Evolutionary conservation across 78 protist species (phyloP).

Genomic region (Salpingoeca rosetta): DNA sequence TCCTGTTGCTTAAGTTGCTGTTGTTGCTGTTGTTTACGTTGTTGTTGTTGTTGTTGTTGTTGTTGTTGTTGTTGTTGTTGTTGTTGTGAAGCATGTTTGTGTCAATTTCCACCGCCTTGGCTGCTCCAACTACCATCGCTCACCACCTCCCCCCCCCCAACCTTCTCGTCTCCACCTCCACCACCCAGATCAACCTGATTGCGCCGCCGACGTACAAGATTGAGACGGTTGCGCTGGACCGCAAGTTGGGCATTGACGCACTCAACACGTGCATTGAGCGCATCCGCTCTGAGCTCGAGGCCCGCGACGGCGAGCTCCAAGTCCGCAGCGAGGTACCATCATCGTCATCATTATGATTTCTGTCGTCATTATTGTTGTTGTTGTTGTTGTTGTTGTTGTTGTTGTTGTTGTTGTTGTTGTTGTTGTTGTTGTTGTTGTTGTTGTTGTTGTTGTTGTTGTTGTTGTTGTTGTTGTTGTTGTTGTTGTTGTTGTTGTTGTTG

Average conservation of each 20-base stretch:
- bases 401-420: neutral
- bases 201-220: slow-evolving; percentile 90
- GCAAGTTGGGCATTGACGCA: slow-evolving; percentile 62
- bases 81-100: too few relatives aligned
- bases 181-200: slow-evolving; percentile 44
- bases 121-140: too few relatives aligned
- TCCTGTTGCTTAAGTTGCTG: slow-evolving; percentile 30
- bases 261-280: slow-evolving; percentile 47
- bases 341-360: neutral
- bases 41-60: too few relatives aligned
- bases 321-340: slow-evolving; percentile 35
- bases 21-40: too few relatives aligned
- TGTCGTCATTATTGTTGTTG: neutral
- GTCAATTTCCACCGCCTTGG: too few relatives aligned
- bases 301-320: slow-evolving; percentile 36
- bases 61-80: too few relatives aligned
- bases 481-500: too few relatives aligned
- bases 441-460: too few relatives aligned
- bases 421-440: neutral
- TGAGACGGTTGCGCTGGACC: slow-evolving; percentile 65
- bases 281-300: too few relatives aligned
- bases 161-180: too few relatives aligned
- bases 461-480: too few relatives aligned
- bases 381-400: neutral
- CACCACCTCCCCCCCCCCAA: too few relatives aligned